phyloP scores from a whole-genome alignment of 2,329 filamentous ascomycete species.

The Blastomyces percursus region DNA sequence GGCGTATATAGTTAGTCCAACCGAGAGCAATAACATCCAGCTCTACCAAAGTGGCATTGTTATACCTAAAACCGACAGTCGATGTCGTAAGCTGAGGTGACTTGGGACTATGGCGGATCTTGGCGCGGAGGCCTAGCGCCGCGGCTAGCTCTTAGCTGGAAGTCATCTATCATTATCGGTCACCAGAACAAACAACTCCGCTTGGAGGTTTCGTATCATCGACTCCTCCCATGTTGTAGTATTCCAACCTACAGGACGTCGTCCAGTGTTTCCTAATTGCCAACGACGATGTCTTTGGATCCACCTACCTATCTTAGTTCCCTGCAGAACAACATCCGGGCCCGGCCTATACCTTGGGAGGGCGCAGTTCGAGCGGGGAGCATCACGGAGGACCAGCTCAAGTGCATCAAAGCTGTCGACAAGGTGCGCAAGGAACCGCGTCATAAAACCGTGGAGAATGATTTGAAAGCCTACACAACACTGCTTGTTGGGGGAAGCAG shows the following conservation, averaged over 20 bases:
- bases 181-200: background rate
- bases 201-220: background rate
- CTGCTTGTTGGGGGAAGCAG: conserved; percentile 62
- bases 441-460: conserved; percentile 66
- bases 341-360: conserved; percentile 94
- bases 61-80: background rate
- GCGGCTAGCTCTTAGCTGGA: background rate
- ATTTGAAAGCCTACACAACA: conserved; percentile 66
- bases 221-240: background rate
- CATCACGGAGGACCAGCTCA: conserved; percentile 85
- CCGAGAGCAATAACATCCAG: background rate
- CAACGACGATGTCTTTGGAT: conserved; percentile 67
- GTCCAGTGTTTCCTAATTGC: conserved; percentile 5
- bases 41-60: background rate
- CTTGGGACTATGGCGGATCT: background rate
- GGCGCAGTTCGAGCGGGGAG: conserved; percentile 87
- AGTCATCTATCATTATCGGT: background rate
- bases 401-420: conserved; percentile 92
- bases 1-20: background rate
- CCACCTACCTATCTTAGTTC: conserved; percentile 78
- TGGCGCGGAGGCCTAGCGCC: background rate
- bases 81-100: background rate
- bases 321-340: conserved; percentile 93
- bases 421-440: conserved; percentile 90
- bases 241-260: background rate